Base-by-base conservation (phyloP, 2,329 filamentous ascomycete species). In the Celoporthe dispersa region DNA sequence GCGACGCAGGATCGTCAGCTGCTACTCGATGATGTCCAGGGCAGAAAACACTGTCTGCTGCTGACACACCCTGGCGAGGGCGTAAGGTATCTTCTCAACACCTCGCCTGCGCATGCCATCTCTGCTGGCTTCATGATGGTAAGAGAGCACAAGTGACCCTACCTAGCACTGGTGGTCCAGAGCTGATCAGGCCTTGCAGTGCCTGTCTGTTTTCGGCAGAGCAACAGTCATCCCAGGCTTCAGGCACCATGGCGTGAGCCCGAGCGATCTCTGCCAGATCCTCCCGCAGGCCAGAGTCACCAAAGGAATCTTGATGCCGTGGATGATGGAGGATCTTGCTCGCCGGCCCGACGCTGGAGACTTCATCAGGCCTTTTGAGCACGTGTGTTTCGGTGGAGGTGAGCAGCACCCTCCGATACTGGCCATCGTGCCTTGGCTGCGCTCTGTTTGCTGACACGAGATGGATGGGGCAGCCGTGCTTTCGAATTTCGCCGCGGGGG, bases 271-370 rank as follows among this genome's bases (percentile, higher is more conserved):
- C 14, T 69, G 68, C 35, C 66, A 69, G 9, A 55, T 75, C 5
- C 63, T 74, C 11, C 62, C 66, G 1, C 51, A 70, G 28, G 68
- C 74, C 1, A 72, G 67, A 25, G 71, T 64, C 6, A 70, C 68
- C 22, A 66, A 68, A 16, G 72, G 64, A 1, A 59, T 74, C 2
- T 44, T 76, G n/a, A 71, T 71, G 16, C 75, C 74, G 8, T 73
- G 74, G 69, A 68, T 73, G 7, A 73, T 75, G 74, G 74, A 75
- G 35, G 66, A 71, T 1, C 67, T 75, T 37, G 72, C 74, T 2
- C 71, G 69, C 37, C 68, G 60, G 16, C 70, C 71, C 2, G 68
- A 75, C 55, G 74, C 73, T 8, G 64, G 57, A 22, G 64, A 71
- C 11, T 74, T 74, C 28, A 74, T 75, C 57, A 53, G 72, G 37